Evolutionary conservation across 768 basidiomycete genomes (phyloP).

Genomic region (Dictyophora rubrovolvata): DNA sequence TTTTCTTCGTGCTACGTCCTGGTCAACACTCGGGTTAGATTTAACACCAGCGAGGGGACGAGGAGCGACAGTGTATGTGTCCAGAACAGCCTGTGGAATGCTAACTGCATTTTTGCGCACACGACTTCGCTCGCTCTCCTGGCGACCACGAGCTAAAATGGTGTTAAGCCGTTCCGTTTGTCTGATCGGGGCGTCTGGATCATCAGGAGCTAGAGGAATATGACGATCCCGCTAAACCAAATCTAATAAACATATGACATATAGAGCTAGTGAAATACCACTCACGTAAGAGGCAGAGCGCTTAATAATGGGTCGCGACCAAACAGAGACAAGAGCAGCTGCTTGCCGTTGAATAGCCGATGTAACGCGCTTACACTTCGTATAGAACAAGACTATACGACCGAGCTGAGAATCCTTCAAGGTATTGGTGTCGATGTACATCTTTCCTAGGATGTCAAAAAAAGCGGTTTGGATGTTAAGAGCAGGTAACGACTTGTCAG

Average conservation of each 20-base stretch:
- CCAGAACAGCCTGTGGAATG: conserved; percentile 69
- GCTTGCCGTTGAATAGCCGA: conserved; percentile 74
- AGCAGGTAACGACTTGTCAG: conserved; percentile 85
- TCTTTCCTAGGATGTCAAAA: conserved; percentile 72
- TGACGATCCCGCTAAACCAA: conserved; percentile 43
- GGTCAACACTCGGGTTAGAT: conserved; percentile 53
- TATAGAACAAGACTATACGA: conserved; percentile 88
- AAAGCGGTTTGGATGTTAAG: conserved; percentile 93
- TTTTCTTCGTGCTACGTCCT: conserved; percentile 62
- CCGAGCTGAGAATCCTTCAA: conserved; percentile 90
- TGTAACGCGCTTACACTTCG: conserved; percentile 84
- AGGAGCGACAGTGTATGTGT: conserved; percentile 76
- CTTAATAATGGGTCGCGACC: conserved; percentile 90
- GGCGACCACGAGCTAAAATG: conserved; percentile 58
- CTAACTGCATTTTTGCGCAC: conserved; percentile 71
- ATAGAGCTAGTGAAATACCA: conserved; percentile 1
- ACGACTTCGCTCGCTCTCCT: conserved; percentile 50
- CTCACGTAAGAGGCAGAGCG: conserved; percentile 61
- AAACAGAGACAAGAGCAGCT: conserved; percentile 69
- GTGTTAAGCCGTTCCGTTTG: conserved; percentile 50
- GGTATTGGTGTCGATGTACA: conserved; percentile 85
- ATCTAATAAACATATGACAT: background rate
- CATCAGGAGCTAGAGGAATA: conserved; percentile 46
- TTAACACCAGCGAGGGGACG: conserved; percentile 41
- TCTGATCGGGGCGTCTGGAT: conserved; percentile 25